Evolutionary conservation across 257 asterid species (phyloP), one percentile per base, ranked within the genome.

Genomic region (Voacanga thouarsii): DNA sequence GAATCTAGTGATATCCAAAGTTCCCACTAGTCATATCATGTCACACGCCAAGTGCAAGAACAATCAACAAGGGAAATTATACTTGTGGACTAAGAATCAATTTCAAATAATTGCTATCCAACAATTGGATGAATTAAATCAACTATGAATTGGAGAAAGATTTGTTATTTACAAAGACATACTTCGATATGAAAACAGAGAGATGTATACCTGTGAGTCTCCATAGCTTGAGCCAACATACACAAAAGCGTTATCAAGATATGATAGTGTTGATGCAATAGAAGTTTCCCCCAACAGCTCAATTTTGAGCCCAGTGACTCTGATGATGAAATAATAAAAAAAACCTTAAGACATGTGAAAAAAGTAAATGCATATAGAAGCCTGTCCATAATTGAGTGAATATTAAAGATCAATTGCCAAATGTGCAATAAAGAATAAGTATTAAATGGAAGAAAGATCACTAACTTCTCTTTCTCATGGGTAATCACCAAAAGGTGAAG

Each of bases 201-300:
- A 39, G n/a, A 43, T 16, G 67, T 12, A 67, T 82, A 86, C 98
- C 97, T 92, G 98, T 68, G 98, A 94, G 84, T 94, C 98, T 61
- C 98, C 97, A 72, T 86, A 94, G 88, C 98, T 94, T 76, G 98
- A 92, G 78, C 98, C 98, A 79, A 94, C 79, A 66, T 83, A 94
- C 68, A 94, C 98, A 82, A 92, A 89, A 49, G 96, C 96, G 85
- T 89, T 92, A 85, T 94, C 97, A 80, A 94, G 94, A 87, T 92
- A 94, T 39, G 96, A 94, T 67, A 94, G 92, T 28, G 96, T 92
- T 65, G 98, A 94, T 71, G 96, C 97, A 78, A 94, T 84, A 66
- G 96, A 94, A 18, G 98, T 92, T 85, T 92, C 94, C 56, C 98
- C 98, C 89, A 92, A 82, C 51, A 86, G 92, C 91, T 92, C 98